A percentile compares a stretch with the other conserved stretches of the same genome.
Evolutionary conservation across 108 stramenopile genomes (phyloP).

Genomic region (Fistulifera solaris): DNA sequence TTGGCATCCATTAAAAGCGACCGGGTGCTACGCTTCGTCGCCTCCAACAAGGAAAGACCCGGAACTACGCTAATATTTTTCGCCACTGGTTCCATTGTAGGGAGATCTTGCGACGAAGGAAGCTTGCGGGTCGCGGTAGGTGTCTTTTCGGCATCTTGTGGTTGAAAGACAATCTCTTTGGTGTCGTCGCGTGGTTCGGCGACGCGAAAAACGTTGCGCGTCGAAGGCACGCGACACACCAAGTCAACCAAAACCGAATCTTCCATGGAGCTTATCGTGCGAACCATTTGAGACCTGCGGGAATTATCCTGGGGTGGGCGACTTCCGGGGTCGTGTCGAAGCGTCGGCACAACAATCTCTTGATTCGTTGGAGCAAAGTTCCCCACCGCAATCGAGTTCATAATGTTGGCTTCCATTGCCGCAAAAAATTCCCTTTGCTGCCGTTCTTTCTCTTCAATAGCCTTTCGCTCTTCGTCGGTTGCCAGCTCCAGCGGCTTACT

Average conservation of each 20-base stretch:
- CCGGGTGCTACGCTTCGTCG: too few relatives aligned
- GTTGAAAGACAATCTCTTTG: neutral
- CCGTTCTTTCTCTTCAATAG: slow-evolving; percentile 58
- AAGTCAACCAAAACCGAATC: slow-evolving; percentile 33
- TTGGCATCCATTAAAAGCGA: too few relatives aligned
- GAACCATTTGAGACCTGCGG: slow-evolving; percentile 11
- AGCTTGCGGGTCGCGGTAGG: too few relatives aligned
- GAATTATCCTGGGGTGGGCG: neutral
- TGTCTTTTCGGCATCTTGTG: neutral
- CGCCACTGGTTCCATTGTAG: too few relatives aligned
- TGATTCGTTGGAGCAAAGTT: neutral
- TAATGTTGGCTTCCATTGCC: slow-evolving; percentile 84
- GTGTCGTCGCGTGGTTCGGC: neutral
- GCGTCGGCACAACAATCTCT: neutral
- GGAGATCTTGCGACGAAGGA: too few relatives aligned
- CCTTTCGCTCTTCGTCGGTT: slow-evolving; percentile 38
- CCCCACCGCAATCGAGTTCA: slow-evolving; percentile 28
- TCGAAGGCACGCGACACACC: slow-evolving; percentile 30
- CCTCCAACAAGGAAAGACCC: too few relatives aligned
- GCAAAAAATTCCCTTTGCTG: slow-evolving; percentile 76
- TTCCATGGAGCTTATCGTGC: slow-evolving; percentile 67
- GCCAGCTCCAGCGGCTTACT: slow-evolving; percentile 80
- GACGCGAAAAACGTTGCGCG: neutral
- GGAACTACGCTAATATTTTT: too few relatives aligned
- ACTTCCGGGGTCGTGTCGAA: neutral